phyloP scores from a whole-genome alignment of 2,329 filamentous ascomycete genomes.

The Ophiosphaerella narmari region DNA sequence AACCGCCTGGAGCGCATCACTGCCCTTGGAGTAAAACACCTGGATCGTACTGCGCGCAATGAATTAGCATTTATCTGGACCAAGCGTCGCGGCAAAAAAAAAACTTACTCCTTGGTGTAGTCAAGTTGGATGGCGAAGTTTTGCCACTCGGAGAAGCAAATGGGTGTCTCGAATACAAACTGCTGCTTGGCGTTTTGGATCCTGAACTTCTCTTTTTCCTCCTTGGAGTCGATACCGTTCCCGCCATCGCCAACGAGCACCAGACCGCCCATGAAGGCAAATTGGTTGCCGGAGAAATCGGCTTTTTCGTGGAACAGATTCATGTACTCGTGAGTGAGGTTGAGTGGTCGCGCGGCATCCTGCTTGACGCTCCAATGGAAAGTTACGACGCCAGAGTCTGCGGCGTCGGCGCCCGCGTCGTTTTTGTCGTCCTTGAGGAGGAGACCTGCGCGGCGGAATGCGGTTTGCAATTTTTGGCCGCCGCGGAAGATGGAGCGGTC shows the following conservation, averaged over 20 bases:
- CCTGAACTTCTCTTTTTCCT: conserved; percentile 23
- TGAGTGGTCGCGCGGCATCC: conserved; percentile 19
- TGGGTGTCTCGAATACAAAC: conserved; percentile 21
- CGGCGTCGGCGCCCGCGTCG: conserved; percentile 19
- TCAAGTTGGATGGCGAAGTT: conserved; percentile 34
- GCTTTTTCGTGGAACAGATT: conserved; percentile 36
- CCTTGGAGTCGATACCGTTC: conserved; percentile 16
- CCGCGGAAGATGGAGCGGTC: conserved; percentile 26
- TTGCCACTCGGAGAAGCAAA: conserved; percentile 23
- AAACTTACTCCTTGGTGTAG: conserved; percentile 25
- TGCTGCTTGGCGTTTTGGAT: conserved; percentile 26
- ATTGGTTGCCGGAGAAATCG: conserved; percentile 33
- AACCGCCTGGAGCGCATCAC: conserved; percentile 14
- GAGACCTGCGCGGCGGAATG: conserved; percentile 32
- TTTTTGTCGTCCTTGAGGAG: conserved; percentile 27
- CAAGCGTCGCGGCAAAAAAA: neutral
- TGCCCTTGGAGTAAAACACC: conserved; percentile 27
- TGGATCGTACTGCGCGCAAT: conserved; percentile 23
- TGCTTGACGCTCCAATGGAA: conserved; percentile 34
- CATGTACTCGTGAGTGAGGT: conserved; percentile 38
- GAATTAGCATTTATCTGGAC: conserved; percentile 1
- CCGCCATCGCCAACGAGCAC: conserved; percentile 27
- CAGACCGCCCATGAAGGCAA: conserved; percentile 26
- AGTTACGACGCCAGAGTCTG: conserved; percentile 27
- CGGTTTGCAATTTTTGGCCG: conserved; percentile 19